phyloP scores from a whole-genome alignment of 257 asterid genomes.

The Plantago major region DNA sequence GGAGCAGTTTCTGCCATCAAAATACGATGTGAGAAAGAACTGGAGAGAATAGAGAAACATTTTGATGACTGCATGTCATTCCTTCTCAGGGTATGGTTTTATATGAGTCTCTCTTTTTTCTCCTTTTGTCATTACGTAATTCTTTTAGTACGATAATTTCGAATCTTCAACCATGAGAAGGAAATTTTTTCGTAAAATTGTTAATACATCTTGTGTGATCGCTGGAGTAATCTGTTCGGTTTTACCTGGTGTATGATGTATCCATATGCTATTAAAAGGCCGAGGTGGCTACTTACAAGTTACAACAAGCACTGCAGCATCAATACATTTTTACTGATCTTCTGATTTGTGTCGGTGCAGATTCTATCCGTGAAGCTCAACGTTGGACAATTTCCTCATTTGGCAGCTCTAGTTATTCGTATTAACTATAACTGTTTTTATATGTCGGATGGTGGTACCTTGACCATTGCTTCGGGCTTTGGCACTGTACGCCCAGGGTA shows the following conservation, averaged over 20 bases:
- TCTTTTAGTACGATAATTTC: too few relatives aligned
- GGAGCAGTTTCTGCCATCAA: constrained; percentile 72
- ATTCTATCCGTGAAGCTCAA: constrained; percentile 90
- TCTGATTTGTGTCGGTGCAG: constrained; percentile 36
- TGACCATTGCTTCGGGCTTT: constrained; percentile 47
- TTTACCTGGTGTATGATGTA: too few relatives aligned
- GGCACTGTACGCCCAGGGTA: constrained; percentile 30
- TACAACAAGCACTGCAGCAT: too few relatives aligned
- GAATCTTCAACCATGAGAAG: too few relatives aligned
- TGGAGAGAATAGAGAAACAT: constrained; percentile 78
- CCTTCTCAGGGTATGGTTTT: constrained; percentile 72
- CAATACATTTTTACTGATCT: too few relatives aligned
- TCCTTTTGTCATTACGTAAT: too few relatives aligned
- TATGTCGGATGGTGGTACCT: constrained; percentile 76
- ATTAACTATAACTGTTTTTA: constrained; percentile 86
- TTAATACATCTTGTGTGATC: too few relatives aligned
- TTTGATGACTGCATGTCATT: constrained; percentile 93
- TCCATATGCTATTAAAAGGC: too few relatives aligned
- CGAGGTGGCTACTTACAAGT: too few relatives aligned
- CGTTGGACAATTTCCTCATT: constrained; percentile 94
- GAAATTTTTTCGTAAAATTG: too few relatives aligned
- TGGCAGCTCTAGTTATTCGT: constrained; percentile 90
- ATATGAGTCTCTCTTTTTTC: too few relatives aligned
- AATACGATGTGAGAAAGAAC: constrained; percentile 84
- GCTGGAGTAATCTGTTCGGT: too few relatives aligned